Percentiles rank a stretch among this genome's conserved stretches.
phyloP scores from a whole-genome alignment of 352 stramenopile species.

The Pseudoperonospora humuli region DNA sequence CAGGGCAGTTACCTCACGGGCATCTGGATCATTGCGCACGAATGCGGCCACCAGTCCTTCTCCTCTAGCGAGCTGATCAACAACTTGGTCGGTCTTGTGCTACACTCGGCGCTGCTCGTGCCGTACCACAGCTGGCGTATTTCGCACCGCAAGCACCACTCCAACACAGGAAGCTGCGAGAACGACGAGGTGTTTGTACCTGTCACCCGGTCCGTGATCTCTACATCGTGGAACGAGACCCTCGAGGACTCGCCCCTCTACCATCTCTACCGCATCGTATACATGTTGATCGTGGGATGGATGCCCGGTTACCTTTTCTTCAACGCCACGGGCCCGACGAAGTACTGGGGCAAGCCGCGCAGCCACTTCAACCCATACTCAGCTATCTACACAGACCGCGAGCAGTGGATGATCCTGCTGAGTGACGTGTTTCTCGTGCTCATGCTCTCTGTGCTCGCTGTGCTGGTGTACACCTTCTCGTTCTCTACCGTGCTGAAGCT shows the following conservation, averaged over 20 bases:
- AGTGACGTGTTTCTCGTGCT: slow-evolving; percentile 87
- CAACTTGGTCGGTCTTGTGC: slow-evolving; percentile 92
- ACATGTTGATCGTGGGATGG: slow-evolving; percentile 93
- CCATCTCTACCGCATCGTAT: slow-evolving; percentile 90
- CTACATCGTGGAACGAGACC: slow-evolving; percentile 54
- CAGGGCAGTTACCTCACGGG: slow-evolving; percentile 96
- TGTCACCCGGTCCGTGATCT: slow-evolving; percentile 63
- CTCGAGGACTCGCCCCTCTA: slow-evolving; percentile 93
- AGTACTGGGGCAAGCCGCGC: slow-evolving; percentile 79
- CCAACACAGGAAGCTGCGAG: slow-evolving; percentile 91
- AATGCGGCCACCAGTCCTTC: slow-evolving; percentile 97
- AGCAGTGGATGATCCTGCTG: slow-evolving; percentile 90
- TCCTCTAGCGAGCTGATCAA: slow-evolving; percentile 91
- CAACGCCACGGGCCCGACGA: slow-evolving; percentile 88
- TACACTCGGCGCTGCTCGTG: slow-evolving; percentile 95
- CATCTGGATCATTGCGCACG: slow-evolving; percentile 96
- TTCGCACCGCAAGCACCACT: slow-evolving; percentile 94
- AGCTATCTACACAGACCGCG: slow-evolving; percentile 90
- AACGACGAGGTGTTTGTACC: slow-evolving; percentile 98
- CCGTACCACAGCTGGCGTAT: slow-evolving; percentile 98
- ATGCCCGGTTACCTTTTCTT: slow-evolving; percentile 97
- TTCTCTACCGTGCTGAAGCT: slow-evolving; percentile 84
- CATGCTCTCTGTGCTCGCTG: slow-evolving; percentile 47
- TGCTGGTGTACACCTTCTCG: slow-evolving; percentile 56
- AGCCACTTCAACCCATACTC: slow-evolving; percentile 95